Percentiles rank a stretch among this genome's conserved stretches.
phyloP scores from a whole-genome alignment of 768 basidiomycete species.

The Naganishia vishniacii region DNA sequence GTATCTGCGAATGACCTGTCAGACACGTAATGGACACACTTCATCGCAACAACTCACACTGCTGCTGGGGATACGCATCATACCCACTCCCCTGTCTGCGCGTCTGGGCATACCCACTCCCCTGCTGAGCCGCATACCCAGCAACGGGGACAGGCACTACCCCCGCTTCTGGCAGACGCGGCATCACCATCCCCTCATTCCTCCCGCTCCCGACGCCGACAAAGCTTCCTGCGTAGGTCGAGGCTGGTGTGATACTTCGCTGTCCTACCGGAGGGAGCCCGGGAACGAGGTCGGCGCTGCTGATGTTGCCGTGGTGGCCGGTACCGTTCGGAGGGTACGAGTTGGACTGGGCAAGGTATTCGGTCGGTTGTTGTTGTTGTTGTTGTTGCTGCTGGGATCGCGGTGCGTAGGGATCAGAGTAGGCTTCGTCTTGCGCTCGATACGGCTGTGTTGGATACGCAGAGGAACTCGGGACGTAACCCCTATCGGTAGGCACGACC shows the following conservation, averaged over 20 bases:
- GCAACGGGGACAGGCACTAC: background rate
- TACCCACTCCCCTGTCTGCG: background rate
- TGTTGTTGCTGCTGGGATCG: too few relatives aligned
- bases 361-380: background rate
- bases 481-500: background rate
- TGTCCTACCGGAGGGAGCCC: background rate
- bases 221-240: conserved; percentile 12
- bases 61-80: background rate
- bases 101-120: background rate
- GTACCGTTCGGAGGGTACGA: background rate
- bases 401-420: background rate
- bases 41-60: conserved; percentile 10
- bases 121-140: background rate
- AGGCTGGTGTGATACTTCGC: background rate
- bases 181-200: conserved; percentile 6
- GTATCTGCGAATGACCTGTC: too few relatives aligned
- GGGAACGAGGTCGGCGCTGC: background rate
- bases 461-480: conserved; percentile 8
- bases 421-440: background rate
- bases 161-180: background rate
- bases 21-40: too few relatives aligned
- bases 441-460: background rate
- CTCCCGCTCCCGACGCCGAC: conserved; percentile 14
- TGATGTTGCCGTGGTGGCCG: too few relatives aligned
- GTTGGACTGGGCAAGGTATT: background rate